Base-by-base conservation (phyloP, 208 protist species). In the Porcisia deanei region DNA sequence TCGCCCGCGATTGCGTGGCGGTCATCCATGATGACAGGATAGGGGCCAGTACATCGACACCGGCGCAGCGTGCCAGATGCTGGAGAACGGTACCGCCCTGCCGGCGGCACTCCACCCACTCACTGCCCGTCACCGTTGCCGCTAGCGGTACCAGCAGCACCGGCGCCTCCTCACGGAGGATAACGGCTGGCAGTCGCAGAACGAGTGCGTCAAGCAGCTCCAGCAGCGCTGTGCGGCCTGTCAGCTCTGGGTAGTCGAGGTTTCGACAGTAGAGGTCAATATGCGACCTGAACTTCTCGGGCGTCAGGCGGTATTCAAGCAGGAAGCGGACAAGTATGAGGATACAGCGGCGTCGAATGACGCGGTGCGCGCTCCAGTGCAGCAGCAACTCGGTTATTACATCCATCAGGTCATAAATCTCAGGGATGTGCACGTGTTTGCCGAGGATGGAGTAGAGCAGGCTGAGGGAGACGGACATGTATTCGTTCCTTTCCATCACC, bases 231-330 rank as follows among this genome's bases (percentile, higher is more conserved):
- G 94, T 81, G 16, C 89, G 85, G 16, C 93, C 94, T 3, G 79
- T 85, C 34, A 94, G 66, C 58, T 94, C 88, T 9, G 93, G 93
- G 82, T 93, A 97, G 75, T 96, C 90, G 16, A 98, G 81, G 76
- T 98, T 98, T 22, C 85, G 77, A 78, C 89, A 93, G 67, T 93
- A 83, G 39, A 94, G 76, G 77, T 98, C 93, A 41, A 98, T 87
- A 76, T 98, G 94, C 1, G 91, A 96, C 70, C 87, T 85, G 71
- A 97, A 96, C 84, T 97, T 97, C 54, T 91, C 83, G 20, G 87
- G 88, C 12, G 94, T 98, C 73, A 98, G 87, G 52, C 88, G 85
- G 80, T 94, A 98, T 84, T 98, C 93, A n/a, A 93, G 96, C 25
- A 98, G 80, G 83, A 98, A 98, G 73, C 92, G 88, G 9, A 88